A percentile compares a stretch with the other conserved stretches of the same genome.
phyloP scores from a whole-genome alignment of 2,329 filamentous ascomycete genomes.

The Botrytis hyacinthi region DNA sequence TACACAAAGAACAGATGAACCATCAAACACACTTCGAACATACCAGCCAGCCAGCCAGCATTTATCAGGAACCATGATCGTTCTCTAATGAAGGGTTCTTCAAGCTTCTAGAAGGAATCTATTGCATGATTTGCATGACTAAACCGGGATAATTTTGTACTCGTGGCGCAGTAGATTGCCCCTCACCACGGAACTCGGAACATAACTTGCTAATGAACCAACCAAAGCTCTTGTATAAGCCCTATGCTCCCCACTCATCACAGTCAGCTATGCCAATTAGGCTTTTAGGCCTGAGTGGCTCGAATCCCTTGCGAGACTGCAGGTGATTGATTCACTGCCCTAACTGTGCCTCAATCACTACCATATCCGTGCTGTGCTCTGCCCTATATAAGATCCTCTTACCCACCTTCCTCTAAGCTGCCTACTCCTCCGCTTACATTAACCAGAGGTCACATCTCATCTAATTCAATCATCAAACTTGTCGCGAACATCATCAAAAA shows the following conservation, averaged over 20 bases:
- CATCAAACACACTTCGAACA: not conserved
- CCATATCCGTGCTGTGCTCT: not conserved
- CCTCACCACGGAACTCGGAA: constrained; percentile 10
- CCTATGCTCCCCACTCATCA: not conserved
- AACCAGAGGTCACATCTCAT: not conserved
- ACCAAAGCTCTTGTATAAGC: not conserved
- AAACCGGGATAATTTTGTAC: constrained; percentile 1
- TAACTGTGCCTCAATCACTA: constrained; percentile 3
- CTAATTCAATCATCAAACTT: not conserved
- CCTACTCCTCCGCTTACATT: not conserved
- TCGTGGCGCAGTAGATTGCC: constrained; percentile 8
- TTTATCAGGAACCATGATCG: not conserved
- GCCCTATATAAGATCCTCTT: constrained; percentile 8
- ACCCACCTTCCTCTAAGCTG: not conserved
- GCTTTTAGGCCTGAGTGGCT: not conserved
- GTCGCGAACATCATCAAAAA: not conserved
- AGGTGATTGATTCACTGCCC: constrained; percentile 9
- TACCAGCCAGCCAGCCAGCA: not conserved
- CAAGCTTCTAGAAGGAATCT: constrained; percentile 10
- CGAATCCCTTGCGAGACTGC: not conserved
- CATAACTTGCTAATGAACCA: not conserved
- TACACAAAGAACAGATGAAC: not conserved
- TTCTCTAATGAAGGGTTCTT: not conserved
- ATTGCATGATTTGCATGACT: not conserved
- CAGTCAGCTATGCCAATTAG: not conserved